Base-by-base conservation (phyloP, 345 rosid genomes). In the Cochlearia excelsa region DNA sequence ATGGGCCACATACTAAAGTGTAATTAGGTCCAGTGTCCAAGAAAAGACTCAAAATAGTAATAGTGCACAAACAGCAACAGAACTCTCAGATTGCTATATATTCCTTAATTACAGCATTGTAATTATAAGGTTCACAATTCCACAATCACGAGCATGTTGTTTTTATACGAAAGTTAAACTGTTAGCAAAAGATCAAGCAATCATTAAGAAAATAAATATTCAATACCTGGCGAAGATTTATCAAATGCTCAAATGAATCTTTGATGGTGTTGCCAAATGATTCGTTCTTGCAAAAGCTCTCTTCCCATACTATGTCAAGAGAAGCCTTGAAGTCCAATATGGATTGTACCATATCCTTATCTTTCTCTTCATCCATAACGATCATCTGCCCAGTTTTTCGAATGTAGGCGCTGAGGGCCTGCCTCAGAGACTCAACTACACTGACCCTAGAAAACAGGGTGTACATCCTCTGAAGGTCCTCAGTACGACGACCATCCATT, bases 291-390 rank as follows among this genome's bases (percentile, higher is more conserved):
- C 70, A 74, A 81, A 85, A 89, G 78, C 99, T 89, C 79, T 82
- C 95, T 65, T 89, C 97, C 94, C 87, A 89, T 77, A 87, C 80
- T 46, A 78, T 59, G 69, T 93, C 99, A 66, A 93, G 94, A 30
- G 95, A 82, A 62, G 82, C 91, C 85, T 93, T 93, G 66, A 87
- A 89, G 67, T 87, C 97, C 78, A 93, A 72, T 51, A 93, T 72
- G 35, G 90, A 78, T 27, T 83, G 73, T 64, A 89, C 99, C 97
- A 93, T 89, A 59, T 89, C 99, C 67, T 89, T 93, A 69, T 93
- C 99, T 71, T 89, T 93, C 77, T 93, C 99, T 74, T 93, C 99
- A 79, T 93, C 97, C 96, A 90, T 81, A 65, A 89, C 81, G 43
- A 84, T 75, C 66, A 82, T 76, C 69, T 89, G 87, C 59, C 96